These are phyloP conservation scores for Skeletonema costatum DNA, from an alignment of 108 stramenopile genomes.

Conservation along the genomic window DNA sequence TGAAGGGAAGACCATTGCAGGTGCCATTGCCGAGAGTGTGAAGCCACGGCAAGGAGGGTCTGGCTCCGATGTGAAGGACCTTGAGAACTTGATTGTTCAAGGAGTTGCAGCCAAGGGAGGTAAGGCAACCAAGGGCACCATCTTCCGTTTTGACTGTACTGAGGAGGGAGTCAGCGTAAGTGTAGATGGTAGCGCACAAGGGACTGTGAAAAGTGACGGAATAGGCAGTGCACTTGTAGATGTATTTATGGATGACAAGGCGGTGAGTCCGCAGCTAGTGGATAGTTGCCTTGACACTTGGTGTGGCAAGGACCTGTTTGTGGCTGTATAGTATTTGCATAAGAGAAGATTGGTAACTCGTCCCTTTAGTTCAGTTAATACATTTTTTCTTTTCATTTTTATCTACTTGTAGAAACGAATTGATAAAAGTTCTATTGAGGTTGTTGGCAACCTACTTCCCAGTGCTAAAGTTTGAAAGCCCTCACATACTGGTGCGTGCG, in stretches of 20 bases:
- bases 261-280: slow-evolving; percentile 32
- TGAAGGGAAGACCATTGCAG: slow-evolving; percentile 31
- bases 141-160: slow-evolving; percentile 19
- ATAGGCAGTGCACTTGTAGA: slow-evolving; percentile 31
- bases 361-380: slow-evolving; percentile 3
- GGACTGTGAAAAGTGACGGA: slow-evolving; percentile 8
- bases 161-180: slow-evolving; percentile 24
- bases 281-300: slow-evolving; percentile 41
- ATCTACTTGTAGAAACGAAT: no score
- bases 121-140: slow-evolving; percentile 34
- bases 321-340: not conserved
- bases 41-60: slow-evolving; percentile 27
- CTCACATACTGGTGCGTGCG: slow-evolving; percentile 14
- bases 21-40: slow-evolving; percentile 31
- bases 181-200: slow-evolving; percentile 31
- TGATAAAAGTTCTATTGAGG: no score
- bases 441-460: slow-evolving; percentile 9
- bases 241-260: slow-evolving; percentile 44
- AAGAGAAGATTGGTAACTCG: not conserved
- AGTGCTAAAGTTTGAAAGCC: not conserved
- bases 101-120: slow-evolving; percentile 28
- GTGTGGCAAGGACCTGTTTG: slow-evolving; percentile 15
- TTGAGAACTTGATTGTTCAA: slow-evolving; percentile 31
- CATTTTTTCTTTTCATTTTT: no score
- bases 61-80: slow-evolving; percentile 7